These are phyloP conservation scores for Aspergillus versicolor DNA, from an alignment of 2,329 filamentous ascomycete genomes.

Conservation along the genomic window DNA sequence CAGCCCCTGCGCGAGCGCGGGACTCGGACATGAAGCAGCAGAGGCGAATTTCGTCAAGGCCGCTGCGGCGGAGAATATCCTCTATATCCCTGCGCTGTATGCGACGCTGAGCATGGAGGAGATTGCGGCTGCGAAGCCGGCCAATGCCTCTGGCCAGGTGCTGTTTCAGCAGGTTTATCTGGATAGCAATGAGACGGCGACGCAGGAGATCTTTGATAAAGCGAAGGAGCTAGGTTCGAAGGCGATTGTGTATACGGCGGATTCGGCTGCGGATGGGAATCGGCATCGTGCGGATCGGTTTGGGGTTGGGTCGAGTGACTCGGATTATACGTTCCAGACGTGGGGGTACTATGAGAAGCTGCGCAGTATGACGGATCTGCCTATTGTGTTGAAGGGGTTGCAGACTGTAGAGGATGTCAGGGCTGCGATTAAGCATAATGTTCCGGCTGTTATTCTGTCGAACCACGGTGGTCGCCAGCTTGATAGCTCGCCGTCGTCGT, in stretches of 20 bases:
- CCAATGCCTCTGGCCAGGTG: not conserved
- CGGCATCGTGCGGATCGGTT: conserved; percentile 38
- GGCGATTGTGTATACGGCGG: conserved; percentile 82
- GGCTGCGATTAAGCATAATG: conserved; percentile 16
- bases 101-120: conserved; percentile 9
- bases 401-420: conserved; percentile 20
- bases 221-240: conserved; percentile 73
- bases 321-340: conserved; percentile 5
- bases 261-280: conserved; percentile 86
- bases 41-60: conserved; percentile 12
- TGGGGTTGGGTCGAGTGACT: conserved; percentile 3
- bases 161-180: conserved; percentile 14
- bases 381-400: conserved; percentile 19
- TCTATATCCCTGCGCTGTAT: conserved; percentile 10
- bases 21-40: conserved; percentile 3
- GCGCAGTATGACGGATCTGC: conserved; percentile 3
- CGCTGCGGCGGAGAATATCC: conserved; percentile 3
- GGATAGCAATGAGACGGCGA: conserved; percentile 9
- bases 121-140: conserved; percentile 12
- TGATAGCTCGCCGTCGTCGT: conserved; percentile 47
- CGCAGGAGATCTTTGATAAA: conserved; percentile 7
- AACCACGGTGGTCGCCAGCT: conserved; percentile 24
- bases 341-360: conserved; percentile 13
- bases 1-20: conserved; percentile 9
- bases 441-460: conserved; percentile 45